Evolutionary conservation across 225 moss, liverwort and hornwort genomes (phyloP).

Genomic region (Ulota crispa): DNA sequence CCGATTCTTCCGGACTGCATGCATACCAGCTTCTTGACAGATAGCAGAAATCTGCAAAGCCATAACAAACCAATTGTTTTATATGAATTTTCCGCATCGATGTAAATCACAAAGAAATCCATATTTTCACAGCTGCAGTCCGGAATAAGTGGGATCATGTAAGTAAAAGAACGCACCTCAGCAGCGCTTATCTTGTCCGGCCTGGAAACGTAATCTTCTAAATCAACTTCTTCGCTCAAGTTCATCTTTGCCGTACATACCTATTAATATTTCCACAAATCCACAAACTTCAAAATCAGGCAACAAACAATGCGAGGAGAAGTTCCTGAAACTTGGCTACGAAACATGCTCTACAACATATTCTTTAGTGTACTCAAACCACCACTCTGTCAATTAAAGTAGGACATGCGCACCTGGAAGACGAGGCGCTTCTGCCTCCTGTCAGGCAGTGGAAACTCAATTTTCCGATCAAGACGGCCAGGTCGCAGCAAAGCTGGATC

Average conservation of each 20-base stretch:
- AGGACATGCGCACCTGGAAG: constrained; percentile 66
- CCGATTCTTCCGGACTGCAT: constrained; percentile 92
- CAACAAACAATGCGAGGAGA: background rate
- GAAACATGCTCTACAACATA: background rate
- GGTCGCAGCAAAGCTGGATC: constrained; percentile 94
- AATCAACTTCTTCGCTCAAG: constrained; percentile 94
- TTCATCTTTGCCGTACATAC: constrained; percentile 99
- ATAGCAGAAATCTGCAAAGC: constrained; percentile 80
- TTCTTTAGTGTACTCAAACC: background rate
- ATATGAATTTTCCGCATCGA: background rate
- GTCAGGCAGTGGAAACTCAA: constrained; percentile 93
- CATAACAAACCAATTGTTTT: constrained; percentile 11
- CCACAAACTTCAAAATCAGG: constrained; percentile 2
- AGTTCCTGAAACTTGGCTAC: background rate
- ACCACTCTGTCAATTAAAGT: background rate
- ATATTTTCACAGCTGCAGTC: background rate
- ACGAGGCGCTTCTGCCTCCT: constrained; percentile 94
- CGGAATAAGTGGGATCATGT: background rate
- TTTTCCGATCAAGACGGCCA: constrained; percentile 95
- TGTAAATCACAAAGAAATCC: background rate
- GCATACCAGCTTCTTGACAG: constrained; percentile 98
- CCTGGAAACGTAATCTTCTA: constrained; percentile 95
- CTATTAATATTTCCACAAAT: constrained; percentile 36
- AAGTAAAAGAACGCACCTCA: constrained; percentile 56
- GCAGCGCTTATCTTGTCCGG: constrained; percentile 99